Conservation (phyloP, 2,329 filamentous ascomycete genomes). For the Fusarium guadeloupense region DNA sequence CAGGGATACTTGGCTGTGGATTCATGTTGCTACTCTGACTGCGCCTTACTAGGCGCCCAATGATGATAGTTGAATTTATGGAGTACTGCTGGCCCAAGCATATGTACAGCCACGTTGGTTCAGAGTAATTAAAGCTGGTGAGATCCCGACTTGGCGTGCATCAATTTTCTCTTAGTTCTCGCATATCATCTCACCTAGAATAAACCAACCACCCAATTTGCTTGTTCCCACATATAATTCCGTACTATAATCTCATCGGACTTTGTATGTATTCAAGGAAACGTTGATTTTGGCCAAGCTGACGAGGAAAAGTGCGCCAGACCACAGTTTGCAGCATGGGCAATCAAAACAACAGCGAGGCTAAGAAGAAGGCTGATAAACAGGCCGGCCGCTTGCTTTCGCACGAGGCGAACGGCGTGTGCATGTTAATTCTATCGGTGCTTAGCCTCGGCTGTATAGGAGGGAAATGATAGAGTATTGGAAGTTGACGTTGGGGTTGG, state of each 20-base stretch:
- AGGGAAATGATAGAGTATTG: background rate
- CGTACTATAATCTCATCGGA: background rate
- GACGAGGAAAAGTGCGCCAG: background rate
- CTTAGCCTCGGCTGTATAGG: background rate
- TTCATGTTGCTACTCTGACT: background rate
- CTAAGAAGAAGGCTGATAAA: background rate
- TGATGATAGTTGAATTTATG: background rate
- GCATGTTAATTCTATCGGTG: background rate
- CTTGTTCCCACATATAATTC: no score
- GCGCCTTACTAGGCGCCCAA: background rate
- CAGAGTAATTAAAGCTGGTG: background rate
- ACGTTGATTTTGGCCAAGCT: background rate
- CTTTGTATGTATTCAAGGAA: background rate
- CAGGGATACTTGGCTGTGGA: background rate
- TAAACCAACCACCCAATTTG: background rate
- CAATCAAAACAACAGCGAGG: background rate
- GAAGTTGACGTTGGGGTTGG: background rate
- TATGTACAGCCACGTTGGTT: constrained; percentile 1
- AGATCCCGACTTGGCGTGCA: background rate
- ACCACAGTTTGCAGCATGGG: background rate
- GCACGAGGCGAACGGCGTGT: background rate
- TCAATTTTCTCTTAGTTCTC: background rate
- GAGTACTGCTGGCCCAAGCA: no score
- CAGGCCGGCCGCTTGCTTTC: background rate
- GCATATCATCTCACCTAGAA: background rate